Conservation (phyloP, 1,284 basidiomycete genomes). For the Xerocomus nothofagi region DNA sequence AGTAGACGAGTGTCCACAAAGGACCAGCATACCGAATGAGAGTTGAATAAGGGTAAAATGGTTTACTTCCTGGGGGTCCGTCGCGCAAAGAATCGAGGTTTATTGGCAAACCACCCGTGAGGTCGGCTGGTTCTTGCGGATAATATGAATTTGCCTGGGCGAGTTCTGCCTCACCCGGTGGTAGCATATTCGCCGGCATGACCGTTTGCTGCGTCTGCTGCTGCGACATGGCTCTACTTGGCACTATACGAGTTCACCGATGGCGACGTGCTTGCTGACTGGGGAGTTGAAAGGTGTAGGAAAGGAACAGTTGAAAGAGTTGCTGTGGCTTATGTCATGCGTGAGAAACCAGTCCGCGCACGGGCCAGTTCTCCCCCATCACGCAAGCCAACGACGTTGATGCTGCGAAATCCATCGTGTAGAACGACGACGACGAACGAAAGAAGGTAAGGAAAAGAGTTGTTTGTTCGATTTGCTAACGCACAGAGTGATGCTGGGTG, state of each 20-base stretch:
- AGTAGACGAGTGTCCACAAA: background rate
- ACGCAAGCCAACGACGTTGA: conserved; percentile 20
- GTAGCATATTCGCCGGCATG: conserved; percentile 44
- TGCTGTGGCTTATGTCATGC: conserved; percentile 41
- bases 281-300: conserved; percentile 31
- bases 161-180: conserved; percentile 46
- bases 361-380: conserved; percentile 35
- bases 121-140: conserved; percentile 66
- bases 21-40: conserved; percentile 65
- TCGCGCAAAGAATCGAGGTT: conserved; percentile 81
- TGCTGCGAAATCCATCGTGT: conserved; percentile 17
- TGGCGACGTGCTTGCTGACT: conserved; percentile 31
- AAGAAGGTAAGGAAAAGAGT: conserved; percentile 31
- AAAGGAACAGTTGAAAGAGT: conserved; percentile 36
- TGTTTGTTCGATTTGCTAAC: conserved; percentile 49
- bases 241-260: conserved; percentile 5
- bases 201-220: conserved; percentile 42
- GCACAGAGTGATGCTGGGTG: conserved; percentile 58
- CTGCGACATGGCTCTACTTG: conserved; percentile 36
- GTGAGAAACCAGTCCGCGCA: conserved; percentile 39
- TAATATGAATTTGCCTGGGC: conserved; percentile 62
- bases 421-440: conserved; percentile 23
- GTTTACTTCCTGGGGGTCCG: conserved; percentile 80
- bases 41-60: conserved; percentile 84
- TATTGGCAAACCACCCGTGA: conserved; percentile 77